Evolutionary conservation across 805 yeast species (phyloP), one percentile per base, ranked within the genome.

Genomic region (Danielia oregonensis): DNA sequence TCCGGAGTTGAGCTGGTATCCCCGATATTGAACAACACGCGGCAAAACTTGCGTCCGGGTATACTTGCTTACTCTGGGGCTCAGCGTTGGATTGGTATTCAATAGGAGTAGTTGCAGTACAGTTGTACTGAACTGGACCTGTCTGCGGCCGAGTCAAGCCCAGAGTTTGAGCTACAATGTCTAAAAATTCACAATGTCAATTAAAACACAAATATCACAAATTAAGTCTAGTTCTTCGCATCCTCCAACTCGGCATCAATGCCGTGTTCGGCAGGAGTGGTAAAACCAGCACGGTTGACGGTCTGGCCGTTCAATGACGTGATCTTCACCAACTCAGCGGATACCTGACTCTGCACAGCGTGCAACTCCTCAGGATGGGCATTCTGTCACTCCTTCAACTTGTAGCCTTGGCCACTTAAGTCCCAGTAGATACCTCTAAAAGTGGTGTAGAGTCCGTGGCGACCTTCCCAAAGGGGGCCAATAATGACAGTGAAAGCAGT

Each of bases 341-440:
- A 52, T 7, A 82, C 68, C 63, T 82, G 88, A 22, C 81, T 72
- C 51, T 70, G 70, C n/a, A 82, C 85, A 19, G 78, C 84, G 51
- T 85, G 93, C 40, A 86, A 56, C 42, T 79, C 68, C 46, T 85
- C 91, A 2, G 93, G 93, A 48, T 86, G 76, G 3, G 62, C 63
- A 14, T 68, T 52, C 59, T 86, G 95, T 93, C 95, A 87, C 46
- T 72, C 81, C 43, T 73, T 68, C 38, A 87, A 65, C 57, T 85
- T 87, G 57, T 76, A 57, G 2, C 80, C 61, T 57, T 86, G 93
- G 13, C 95, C 95, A 17, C 82, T 65, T 26, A 74, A 46, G 55
- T 87, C 95, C 95, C 95, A 87, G 59, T 82, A 86, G 21, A 87
- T 73, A 34, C 95, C 95, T 49, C 94, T 72, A 12, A 68, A 43